Evolutionary conservation across 441 rosid genomes (phyloP).

Genomic region (Dalechampia spathulata): DNA sequence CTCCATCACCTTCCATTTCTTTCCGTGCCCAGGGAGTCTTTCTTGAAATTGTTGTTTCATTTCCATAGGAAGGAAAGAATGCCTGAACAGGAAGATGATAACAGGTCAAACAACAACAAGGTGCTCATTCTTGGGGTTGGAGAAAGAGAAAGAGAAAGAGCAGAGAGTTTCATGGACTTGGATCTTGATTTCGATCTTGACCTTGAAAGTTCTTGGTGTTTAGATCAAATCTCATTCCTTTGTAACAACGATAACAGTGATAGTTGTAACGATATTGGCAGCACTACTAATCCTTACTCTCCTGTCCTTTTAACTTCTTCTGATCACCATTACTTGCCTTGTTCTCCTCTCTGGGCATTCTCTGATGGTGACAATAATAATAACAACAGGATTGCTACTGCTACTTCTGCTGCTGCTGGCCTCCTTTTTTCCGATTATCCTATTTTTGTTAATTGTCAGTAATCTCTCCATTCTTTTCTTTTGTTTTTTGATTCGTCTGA

Average conservation of each 20-base stretch:
- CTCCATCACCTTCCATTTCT: too few relatives aligned
- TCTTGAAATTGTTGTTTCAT: too few relatives aligned
- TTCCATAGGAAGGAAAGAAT: too few relatives aligned
- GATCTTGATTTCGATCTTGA: slow-evolving; percentile 71
- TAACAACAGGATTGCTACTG: slow-evolving; percentile 12
- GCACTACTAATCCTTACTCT: slow-evolving; percentile 27
- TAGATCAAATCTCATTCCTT: slow-evolving; percentile 48
- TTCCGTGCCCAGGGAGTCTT: too few relatives aligned
- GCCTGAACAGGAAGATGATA: slow-evolving; percentile 54
- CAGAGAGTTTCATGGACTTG: slow-evolving; percentile 33
- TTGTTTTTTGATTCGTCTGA: background rate
- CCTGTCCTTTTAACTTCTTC: slow-evolving; percentile 42
- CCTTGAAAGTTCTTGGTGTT: slow-evolving; percentile 60
- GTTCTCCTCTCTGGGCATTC: slow-evolving; percentile 92
- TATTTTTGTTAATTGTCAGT: slow-evolving; percentile 50
- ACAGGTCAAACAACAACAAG: slow-evolving; percentile 15
- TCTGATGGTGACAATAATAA: slow-evolving; percentile 37
- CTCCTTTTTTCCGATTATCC: slow-evolving; percentile 37
- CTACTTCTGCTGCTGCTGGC: slow-evolving; percentile 19
- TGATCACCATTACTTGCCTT: slow-evolving; percentile 46
- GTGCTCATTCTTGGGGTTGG: slow-evolving; percentile 8
- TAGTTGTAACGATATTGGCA: too few relatives aligned
- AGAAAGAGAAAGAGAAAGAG: slow-evolving; percentile 30
- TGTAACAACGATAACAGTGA: slow-evolving; percentile 16
- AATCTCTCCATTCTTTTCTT: background rate